Percentiles rank a stretch among this genome's conserved stretches.
phyloP scores from a whole-genome alignment of 352 stramenopile genomes.

The Phytophthora vignae region DNA sequence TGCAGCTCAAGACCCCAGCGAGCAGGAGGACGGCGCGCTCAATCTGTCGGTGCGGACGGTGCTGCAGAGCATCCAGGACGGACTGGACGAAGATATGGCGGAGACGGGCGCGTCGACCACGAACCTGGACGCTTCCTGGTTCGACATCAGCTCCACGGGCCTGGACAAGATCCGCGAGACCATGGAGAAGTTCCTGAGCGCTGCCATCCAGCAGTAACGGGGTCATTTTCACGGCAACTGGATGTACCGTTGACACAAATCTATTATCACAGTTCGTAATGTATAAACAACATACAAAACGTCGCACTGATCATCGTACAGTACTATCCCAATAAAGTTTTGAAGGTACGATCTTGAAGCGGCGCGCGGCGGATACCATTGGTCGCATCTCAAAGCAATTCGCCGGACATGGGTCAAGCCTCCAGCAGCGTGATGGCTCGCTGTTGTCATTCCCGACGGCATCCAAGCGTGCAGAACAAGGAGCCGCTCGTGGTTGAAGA shows the following conservation, averaged over 20 bases:
- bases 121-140: slow-evolving; percentile 42
- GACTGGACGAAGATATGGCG: slow-evolving; percentile 27
- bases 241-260: no score
- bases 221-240: no score
- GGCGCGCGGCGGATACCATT: slow-evolving; percentile 5
- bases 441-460: slow-evolving; percentile 29
- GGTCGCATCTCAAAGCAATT: neutral
- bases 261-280: neutral
- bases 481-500: slow-evolving; percentile 83
- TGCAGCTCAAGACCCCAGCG: neutral
- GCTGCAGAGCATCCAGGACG: slow-evolving; percentile 33
- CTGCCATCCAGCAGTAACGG: slow-evolving; percentile 24
- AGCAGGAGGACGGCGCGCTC: neutral
- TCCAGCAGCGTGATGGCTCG: slow-evolving; percentile 26
- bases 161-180: slow-evolving; percentile 31
- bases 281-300: no score
- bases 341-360: slow-evolving; percentile 22
- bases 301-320: no score
- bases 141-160: slow-evolving; percentile 38
- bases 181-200: slow-evolving; percentile 36
- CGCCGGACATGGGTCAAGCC: slow-evolving; percentile 29
- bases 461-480: slow-evolving; percentile 26
- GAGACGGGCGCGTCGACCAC: slow-evolving; percentile 9
- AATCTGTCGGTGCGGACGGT: slow-evolving; percentile 32
- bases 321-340: neutral